Base-by-base conservation (phyloP, 805 yeast genomes). In the Sungouiozyma ichnusensis region DNA sequence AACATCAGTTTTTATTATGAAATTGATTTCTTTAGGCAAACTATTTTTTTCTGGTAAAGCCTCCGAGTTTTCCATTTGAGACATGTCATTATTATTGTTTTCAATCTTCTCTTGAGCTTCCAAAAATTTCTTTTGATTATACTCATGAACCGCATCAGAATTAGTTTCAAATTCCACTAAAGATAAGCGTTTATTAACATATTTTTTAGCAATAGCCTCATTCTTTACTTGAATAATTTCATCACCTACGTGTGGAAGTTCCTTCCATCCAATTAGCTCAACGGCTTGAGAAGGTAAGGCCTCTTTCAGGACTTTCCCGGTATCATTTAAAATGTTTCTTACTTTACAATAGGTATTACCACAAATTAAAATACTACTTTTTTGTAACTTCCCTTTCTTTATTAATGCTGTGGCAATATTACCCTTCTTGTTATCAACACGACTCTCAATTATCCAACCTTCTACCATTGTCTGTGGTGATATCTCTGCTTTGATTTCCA, bases 231-330 rank as follows among this genome's bases (percentile, higher is more conserved):
- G 81, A 4, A 90, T 57, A 1, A 85, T 77, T 48, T 76, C 76
- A 48, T 86, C 95, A 8, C 98, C 98, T 9, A 95, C 92, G 40
- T 76, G 84, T 0, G 97, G 97, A 32, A 88, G 64, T 31, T 79
- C 88, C 57, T 83, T 87, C 98, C 98, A 92, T 1, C 98, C 98
- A 58, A 85, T 73, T 6, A 92, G 70, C 53, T 86, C 94, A 1
- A 85, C 94, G 0, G 97, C 96, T 7, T 83, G 79, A 0, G 95
- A 81, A 0, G 98, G 97, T 1, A 77, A 75, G 0, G 95, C 97
- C 24, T 60, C 45, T 44, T 77, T 74, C 7, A 86, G 61, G 0
- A 68, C 44, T 48, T 77, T 77, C 3, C 90, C 88, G 44, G 65
- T 58, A 49, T 86, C 95, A 60, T 86, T 84, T 43, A 71, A 72